Evolutionary conservation across 495 filamentous ascomycete genomes (phyloP).

Genomic region (Thozetella sp.): DNA sequence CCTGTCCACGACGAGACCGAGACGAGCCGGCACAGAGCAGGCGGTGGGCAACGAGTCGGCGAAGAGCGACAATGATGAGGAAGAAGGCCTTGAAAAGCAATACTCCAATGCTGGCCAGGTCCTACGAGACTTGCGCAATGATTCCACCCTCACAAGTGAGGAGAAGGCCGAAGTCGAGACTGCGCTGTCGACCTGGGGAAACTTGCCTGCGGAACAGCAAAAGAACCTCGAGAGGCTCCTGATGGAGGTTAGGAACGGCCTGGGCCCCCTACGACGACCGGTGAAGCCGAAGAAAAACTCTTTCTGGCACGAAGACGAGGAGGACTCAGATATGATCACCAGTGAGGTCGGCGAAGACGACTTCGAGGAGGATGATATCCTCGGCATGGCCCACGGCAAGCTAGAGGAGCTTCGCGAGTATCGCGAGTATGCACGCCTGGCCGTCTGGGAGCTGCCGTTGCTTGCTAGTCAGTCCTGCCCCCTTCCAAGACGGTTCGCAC

Average conservation of each 20-base stretch:
- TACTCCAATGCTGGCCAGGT: constrained; percentile 17
- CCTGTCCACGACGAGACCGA: constrained; percentile 37
- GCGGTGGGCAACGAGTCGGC: constrained; percentile 7
- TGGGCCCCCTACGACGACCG: constrained; percentile 7
- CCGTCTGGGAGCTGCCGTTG: constrained; percentile 96
- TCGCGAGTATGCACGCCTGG: constrained; percentile 82
- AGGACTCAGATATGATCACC: constrained; percentile 38
- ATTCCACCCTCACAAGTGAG: constrained; percentile 4
- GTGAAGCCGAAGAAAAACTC: constrained; percentile 9
- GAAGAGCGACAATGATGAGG: constrained; percentile 3
- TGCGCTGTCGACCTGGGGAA: constrained; percentile 15
- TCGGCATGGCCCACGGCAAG: constrained; percentile 77
- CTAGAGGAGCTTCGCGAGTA: constrained; percentile 88
- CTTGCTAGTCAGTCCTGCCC: constrained; percentile 74
- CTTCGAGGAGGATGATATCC: constrained; percentile 77
- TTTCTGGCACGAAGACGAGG: constrained; percentile 44
- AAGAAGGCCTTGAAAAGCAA: constrained; percentile 4
- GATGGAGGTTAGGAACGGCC: constrained; percentile 5
- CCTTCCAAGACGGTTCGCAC: neutral
- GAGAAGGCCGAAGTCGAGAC: constrained; percentile 6
- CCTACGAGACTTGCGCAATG: constrained; percentile 6
- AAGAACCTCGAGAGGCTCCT: constrained; percentile 10
- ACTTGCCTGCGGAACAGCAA: constrained; percentile 8
- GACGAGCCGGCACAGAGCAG: constrained; percentile 15
- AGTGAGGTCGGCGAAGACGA: constrained; percentile 39